phyloP scores from a whole-genome alignment of 495 filamentous ascomycete genomes.

The Delitschia confertaspora region DNA sequence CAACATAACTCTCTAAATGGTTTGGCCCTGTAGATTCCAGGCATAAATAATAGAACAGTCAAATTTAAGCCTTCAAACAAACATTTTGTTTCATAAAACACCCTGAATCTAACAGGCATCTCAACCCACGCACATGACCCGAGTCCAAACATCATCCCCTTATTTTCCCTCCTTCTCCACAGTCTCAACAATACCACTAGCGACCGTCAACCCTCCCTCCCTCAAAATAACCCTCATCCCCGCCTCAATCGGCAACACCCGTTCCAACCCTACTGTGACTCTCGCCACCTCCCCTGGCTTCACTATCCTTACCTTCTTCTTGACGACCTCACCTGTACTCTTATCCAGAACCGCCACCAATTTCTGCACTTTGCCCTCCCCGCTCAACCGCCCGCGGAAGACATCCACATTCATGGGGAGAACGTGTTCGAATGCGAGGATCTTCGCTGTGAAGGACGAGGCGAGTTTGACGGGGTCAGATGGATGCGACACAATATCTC shows the following conservation, averaged over 20 bases:
- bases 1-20: too few relatives aligned
- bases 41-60: too few relatives aligned
- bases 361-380: conserved; percentile 60
- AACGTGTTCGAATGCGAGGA: conserved; percentile 79
- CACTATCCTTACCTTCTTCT: conserved; percentile 79
- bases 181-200: conserved; percentile 75
- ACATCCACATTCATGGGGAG: conserved; percentile 84
- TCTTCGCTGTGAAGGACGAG: conserved; percentile 66
- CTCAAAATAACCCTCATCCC: conserved; percentile 74
- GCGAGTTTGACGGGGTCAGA: conserved; percentile 57
- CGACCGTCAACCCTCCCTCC: conserved; percentile 69
- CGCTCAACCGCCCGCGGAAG: conserved; percentile 73
- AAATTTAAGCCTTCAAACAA: too few relatives aligned
- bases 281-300: conserved; percentile 60
- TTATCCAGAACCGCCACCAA: conserved; percentile 71
- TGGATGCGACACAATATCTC: conserved; percentile 74
- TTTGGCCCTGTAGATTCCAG: too few relatives aligned
- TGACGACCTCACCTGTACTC: conserved; percentile 53
- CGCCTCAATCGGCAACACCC: conserved; percentile 67
- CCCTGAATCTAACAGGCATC: too few relatives aligned
- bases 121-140: too few relatives aligned
- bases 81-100: too few relatives aligned
- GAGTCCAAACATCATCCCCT: too few relatives aligned
- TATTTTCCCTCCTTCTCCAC: conserved; percentile 41
- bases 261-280: conserved; percentile 62